Conservation (phyloP, 257 asterid genomes). For the Primulina tabacum region DNA sequence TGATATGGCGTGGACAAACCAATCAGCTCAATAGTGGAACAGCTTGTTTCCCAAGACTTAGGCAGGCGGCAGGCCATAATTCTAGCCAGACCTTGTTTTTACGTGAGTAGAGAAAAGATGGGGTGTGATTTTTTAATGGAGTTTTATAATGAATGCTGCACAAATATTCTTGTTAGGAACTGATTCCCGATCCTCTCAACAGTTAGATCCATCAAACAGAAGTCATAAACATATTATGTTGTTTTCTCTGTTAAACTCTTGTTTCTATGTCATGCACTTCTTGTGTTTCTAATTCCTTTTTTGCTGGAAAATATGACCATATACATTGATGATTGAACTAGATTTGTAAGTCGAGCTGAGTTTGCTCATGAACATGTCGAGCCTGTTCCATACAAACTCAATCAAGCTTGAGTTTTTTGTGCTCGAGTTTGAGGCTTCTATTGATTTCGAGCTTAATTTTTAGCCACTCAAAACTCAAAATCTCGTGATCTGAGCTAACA, state of each 20-base stretch:
- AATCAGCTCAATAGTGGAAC: not conserved
- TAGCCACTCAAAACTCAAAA: not conserved
- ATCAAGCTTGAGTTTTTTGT: not conserved
- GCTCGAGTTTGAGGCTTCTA: not conserved
- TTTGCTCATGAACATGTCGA: not conserved
- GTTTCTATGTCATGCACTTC: slow-evolving; percentile 12
- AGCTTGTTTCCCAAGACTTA: not conserved
- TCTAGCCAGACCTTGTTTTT: too few species aligned
- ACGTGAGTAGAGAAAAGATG: not conserved
- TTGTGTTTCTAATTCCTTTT: slow-evolving; percentile 1
- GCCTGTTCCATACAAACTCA: not conserved
- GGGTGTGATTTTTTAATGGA: not conserved
- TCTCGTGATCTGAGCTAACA: not conserved
- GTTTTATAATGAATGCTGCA: slow-evolving; percentile 2
- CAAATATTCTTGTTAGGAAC: not conserved
- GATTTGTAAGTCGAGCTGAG: not conserved
- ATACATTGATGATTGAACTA: not conserved
- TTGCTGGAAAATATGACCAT: slow-evolving; percentile 20
- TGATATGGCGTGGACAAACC: not conserved
- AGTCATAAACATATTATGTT: not conserved
- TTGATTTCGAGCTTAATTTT: not conserved
- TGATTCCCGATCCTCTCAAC: not conserved
- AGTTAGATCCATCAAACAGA: not conserved
- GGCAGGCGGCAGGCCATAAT: not conserved
- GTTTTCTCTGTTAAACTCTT: slow-evolving; percentile 5